Conservation (phyloP, 306 rosid species). For the Gynostemma pentaphyllum region DNA sequence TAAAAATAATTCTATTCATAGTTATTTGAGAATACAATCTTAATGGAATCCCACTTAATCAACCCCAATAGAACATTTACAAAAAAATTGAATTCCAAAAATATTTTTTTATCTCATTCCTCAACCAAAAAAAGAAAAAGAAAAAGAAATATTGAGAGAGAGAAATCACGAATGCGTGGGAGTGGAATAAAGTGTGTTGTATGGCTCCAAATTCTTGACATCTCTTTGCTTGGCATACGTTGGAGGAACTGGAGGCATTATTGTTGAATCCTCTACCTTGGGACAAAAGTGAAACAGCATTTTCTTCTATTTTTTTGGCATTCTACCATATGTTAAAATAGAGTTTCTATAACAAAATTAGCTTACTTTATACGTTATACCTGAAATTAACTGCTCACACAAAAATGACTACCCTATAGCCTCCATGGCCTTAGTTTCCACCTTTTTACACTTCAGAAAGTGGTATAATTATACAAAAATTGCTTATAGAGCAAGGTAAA, state of each 20-base stretch:
- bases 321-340: background rate
- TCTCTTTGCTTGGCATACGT: background rate
- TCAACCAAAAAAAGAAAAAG: too few relatives aligned
- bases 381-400: background rate
- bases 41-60: too few relatives aligned
- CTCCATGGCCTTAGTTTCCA: background rate
- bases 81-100: too few relatives aligned
- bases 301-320: background rate
- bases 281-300: background rate
- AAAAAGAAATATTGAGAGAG: background rate
- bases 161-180: too few relatives aligned
- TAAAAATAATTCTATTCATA: too few relatives aligned
- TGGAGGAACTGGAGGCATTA: too few relatives aligned
- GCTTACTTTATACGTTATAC: background rate
- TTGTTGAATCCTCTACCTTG: background rate
- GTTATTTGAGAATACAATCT: too few relatives aligned
- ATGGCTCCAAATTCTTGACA: background rate
- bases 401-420: background rate
- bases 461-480: background rate
- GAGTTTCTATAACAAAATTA: background rate
- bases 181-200: too few relatives aligned
- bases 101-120: too few relatives aligned
- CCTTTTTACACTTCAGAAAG: background rate
- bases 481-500: background rate
- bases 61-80: too few relatives aligned